Conservation (phyloP, 257 asterid species). For the Fraxinus cuspidata region DNA sequence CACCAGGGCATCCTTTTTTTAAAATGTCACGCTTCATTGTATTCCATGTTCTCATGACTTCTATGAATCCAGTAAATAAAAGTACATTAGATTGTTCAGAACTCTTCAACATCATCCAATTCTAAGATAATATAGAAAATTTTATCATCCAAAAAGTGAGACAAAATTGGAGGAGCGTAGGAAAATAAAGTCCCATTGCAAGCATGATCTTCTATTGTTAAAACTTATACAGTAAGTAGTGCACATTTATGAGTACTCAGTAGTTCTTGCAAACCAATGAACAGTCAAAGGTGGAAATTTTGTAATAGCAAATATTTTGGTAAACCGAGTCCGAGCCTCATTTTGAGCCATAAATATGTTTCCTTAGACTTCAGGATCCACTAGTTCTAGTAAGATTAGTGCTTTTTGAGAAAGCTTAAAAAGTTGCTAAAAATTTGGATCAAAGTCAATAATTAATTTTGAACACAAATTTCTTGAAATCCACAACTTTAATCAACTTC, state of each 20-base stretch:
- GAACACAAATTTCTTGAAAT: no score
- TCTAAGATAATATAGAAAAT: background rate
- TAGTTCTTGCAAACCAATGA: background rate
- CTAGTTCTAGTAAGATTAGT: background rate
- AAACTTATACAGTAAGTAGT: background rate
- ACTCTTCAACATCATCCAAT: background rate
- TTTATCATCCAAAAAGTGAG: background rate
- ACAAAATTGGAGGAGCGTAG: background rate
- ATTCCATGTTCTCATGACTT: background rate
- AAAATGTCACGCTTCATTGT: background rate
- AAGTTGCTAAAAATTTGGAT: no score
- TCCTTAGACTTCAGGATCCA: background rate
- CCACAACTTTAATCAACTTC: no score
- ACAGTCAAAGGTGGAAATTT: background rate
- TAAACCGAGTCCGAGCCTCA: background rate
- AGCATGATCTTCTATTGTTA: background rate
- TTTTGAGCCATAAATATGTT: background rate
- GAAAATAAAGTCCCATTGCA: background rate
- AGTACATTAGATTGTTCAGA: background rate
- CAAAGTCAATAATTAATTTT: no score
- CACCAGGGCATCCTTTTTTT: background rate
- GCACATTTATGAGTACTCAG: background rate
- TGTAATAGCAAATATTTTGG: background rate
- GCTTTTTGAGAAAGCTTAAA: no score
- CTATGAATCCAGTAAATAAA: background rate